phyloP scores from a whole-genome alignment of 1,284 basidiomycete genomes.

The Boletus subluridellus region DNA sequence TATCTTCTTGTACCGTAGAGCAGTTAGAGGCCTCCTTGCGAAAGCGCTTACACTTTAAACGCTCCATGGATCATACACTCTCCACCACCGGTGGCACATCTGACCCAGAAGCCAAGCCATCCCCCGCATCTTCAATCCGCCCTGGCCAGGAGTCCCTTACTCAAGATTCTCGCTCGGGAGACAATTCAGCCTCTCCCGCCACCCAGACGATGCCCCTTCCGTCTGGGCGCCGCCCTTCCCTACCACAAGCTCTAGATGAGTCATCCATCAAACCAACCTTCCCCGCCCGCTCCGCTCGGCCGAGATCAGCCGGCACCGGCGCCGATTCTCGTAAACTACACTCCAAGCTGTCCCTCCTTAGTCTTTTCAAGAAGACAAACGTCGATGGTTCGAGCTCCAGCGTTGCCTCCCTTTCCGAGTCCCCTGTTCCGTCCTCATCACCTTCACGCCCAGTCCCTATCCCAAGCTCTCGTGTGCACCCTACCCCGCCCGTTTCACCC shows the following conservation, averaged over 20 bases:
- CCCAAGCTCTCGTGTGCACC: slow-evolving; percentile 9
- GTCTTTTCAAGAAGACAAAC: slow-evolving; percentile 45
- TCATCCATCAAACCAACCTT: slow-evolving; percentile 18
- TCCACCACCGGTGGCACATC: slow-evolving; percentile 22
- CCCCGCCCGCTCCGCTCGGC: slow-evolving; percentile 35
- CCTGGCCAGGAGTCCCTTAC: slow-evolving; percentile 16
- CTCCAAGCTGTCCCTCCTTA: slow-evolving; percentile 42
- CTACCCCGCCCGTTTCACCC: slow-evolving; percentile 30
- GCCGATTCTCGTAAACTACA: slow-evolving; percentile 42
- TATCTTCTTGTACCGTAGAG: slow-evolving; percentile 27
- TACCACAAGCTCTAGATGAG: slow-evolving; percentile 38
- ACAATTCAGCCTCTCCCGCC: slow-evolving; percentile 5
- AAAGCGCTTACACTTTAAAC: slow-evolving; percentile 43
- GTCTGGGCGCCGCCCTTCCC: slow-evolving; percentile 36
- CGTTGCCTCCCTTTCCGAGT: slow-evolving; percentile 29
- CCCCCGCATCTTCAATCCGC: slow-evolving; percentile 2
- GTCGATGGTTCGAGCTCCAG: slow-evolving; percentile 38
- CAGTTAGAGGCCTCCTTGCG: slow-evolving; percentile 34
- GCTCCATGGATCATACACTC: slow-evolving; percentile 45
- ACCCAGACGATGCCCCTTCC: slow-evolving; percentile 12
- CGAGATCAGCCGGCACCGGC: slow-evolving; percentile 49
- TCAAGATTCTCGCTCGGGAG: slow-evolving; percentile 9
- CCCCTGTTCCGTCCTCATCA: slow-evolving; percentile 19
- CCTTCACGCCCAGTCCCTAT: slow-evolving; percentile 26
- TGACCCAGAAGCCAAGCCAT: slow-evolving; percentile 24